Percentiles rank a stretch among this genome's conserved stretches.
These are phyloP conservation scores for Rubia balearica DNA, from an alignment of 305 asterid species.

Conservation along the genomic window DNA sequence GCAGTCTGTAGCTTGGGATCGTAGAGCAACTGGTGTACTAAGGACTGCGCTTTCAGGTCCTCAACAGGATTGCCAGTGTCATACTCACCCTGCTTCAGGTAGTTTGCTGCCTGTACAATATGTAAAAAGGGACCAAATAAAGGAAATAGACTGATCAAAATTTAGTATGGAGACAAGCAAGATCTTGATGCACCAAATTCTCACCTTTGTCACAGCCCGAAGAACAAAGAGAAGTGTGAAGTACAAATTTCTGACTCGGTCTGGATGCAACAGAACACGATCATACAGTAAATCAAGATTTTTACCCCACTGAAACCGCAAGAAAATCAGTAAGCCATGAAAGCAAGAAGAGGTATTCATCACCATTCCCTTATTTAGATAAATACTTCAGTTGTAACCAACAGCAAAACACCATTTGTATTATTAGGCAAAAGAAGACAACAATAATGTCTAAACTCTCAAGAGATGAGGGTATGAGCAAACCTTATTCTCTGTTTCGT, in stretches of 20 bases:
- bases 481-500: constrained; percentile 69
- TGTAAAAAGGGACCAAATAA: constrained; percentile 11
- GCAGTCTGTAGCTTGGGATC: constrained; percentile 70
- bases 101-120: constrained; percentile 56
- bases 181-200: constrained; percentile 18
- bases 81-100: constrained; percentile 91
- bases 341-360: neutral
- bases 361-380: neutral
- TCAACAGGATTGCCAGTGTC: constrained; percentile 65
- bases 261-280: constrained; percentile 77
- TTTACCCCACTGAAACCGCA: constrained; percentile 71
- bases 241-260: constrained; percentile 77
- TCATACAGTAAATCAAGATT: constrained; percentile 66
- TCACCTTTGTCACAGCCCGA: constrained; percentile 85
- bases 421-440: neutral
- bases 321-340: constrained; percentile 20
- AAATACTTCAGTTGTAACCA: constrained; percentile 1
- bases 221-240: constrained; percentile 87
- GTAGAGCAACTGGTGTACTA: constrained; percentile 66
- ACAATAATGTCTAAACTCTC: constrained; percentile 4
- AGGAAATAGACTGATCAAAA: constrained; percentile 11
- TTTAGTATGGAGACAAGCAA: constrained; percentile 8
- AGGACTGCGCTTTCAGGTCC: constrained; percentile 75
- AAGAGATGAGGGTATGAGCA: constrained; percentile 16
- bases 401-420: neutral